Evolutionary conservation across 179 eudicot genomes (phyloP).

Genomic region (Camellia oleifera): DNA sequence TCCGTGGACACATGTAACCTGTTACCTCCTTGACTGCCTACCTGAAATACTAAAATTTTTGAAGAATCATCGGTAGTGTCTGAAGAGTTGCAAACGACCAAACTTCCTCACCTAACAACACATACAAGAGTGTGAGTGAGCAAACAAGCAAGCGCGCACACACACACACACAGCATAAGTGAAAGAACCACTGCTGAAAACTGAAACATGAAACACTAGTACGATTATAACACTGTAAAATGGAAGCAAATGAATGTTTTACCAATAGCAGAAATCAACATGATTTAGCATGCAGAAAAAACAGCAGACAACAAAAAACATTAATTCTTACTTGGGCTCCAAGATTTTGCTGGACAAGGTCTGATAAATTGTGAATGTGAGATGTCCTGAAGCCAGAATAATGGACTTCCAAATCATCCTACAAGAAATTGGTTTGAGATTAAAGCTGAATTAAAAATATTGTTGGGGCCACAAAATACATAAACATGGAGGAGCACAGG

Average conservation of each 20-base stretch:
- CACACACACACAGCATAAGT: slow-evolving; percentile 5
- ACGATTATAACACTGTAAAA: neutral
- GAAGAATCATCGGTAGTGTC: slow-evolving; percentile 63
- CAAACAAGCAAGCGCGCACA: neutral
- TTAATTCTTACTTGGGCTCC: slow-evolving; percentile 56
- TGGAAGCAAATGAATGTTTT: neutral
- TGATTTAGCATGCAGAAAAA: neutral
- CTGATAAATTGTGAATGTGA: slow-evolving; percentile 92
- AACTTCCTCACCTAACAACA: slow-evolving; percentile 51
- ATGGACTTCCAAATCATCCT: slow-evolving; percentile 78
- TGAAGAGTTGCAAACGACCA: slow-evolving; percentile 72
- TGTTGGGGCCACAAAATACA: neutral
- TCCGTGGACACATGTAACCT: neutral
- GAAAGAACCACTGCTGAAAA: slow-evolving; percentile 10
- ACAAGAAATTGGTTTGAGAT: slow-evolving; percentile 24
- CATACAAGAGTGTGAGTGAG: neutral
- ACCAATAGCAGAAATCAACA: neutral
- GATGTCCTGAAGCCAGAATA: slow-evolving; percentile 83
- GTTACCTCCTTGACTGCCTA: slow-evolving; percentile 25
- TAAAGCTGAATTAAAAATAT: slow-evolving; percentile 11
- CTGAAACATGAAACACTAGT: neutral
- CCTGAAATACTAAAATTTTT: slow-evolving; percentile 89
- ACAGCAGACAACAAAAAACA: neutral
- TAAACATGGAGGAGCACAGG: neutral
- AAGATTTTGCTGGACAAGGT: slow-evolving; percentile 70